Conservation (phyloP, 805 yeast genomes). For the Sporopachydermia lactativora region DNA sequence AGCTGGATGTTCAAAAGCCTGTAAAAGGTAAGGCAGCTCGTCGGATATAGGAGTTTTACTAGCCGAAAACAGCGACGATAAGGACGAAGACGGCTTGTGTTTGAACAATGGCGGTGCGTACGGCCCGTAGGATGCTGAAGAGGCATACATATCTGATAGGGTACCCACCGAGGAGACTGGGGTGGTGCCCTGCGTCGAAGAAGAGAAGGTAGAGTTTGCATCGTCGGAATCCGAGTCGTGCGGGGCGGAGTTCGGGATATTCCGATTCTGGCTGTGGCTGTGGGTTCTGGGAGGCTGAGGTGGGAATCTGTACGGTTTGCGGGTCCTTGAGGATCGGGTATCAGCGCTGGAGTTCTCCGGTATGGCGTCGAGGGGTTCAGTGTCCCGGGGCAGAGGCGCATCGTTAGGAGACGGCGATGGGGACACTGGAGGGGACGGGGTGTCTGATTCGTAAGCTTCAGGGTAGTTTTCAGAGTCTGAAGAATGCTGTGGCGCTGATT, state of each 20-base stretch:
- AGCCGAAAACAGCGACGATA: not conserved
- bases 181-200: not conserved
- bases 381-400: no score
- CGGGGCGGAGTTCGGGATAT: not conserved
- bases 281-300: not conserved
- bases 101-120: no score
- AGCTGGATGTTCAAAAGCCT: not conserved
- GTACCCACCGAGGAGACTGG: not conserved
- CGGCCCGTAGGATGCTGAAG: not conserved
- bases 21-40: not conserved
- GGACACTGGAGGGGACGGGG: not conserved
- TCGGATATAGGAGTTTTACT: not conserved
- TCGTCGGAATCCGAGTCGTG: not conserved
- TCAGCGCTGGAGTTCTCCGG: not conserved
- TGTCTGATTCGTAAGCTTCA: not conserved
- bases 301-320: not conserved
- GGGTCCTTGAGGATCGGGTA: not conserved
- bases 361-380: not conserved
- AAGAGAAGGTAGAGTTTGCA: not conserved
- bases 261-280: not conserved
- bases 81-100: not conserved
- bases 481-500: not conserved
- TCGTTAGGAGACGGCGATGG: not conserved
- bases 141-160: not conserved
- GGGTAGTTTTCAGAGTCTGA: not conserved